Evolutionary conservation across 805 yeast species (phyloP).

Genomic region (Myxozyma vanderwaltii): DNA sequence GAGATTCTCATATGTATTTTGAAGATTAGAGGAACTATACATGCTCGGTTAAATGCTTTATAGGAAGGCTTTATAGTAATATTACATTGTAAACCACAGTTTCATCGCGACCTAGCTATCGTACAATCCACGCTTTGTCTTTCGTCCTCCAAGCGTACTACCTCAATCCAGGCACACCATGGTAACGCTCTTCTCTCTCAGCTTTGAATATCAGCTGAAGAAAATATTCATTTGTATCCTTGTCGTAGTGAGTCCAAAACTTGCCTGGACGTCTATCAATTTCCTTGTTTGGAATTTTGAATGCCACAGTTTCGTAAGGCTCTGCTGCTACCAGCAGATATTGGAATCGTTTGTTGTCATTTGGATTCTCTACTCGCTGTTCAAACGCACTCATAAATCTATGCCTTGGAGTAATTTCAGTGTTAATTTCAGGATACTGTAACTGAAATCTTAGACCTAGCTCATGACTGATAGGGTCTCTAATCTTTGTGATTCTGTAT

Average conservation of each 20-base stretch:
- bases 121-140: background rate
- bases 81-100: background rate
- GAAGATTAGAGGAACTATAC: too few species aligned
- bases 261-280: conserved; percentile 45
- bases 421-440: conserved; percentile 53
- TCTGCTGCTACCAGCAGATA: conserved; percentile 82
- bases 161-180: conserved; percentile 26
- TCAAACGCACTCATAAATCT: conserved; percentile 81
- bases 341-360: conserved; percentile 53
- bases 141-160: background rate
- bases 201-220: conserved; percentile 63
- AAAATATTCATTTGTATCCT: conserved; percentile 65
- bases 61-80: background rate
- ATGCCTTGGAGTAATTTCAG: conserved; percentile 59
- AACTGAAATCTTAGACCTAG: conserved; percentile 69
- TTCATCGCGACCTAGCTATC: background rate
- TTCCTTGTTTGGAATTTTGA: conserved; percentile 68
- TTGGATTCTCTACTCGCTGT: conserved; percentile 54
- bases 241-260: conserved; percentile 76
- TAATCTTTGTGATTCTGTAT: conserved; percentile 64
- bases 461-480: conserved; percentile 60
- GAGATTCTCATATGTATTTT: too few species aligned
- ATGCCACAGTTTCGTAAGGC: conserved; percentile 81
- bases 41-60: too few species aligned
- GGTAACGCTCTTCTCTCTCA: conserved; percentile 21